Evolutionary conservation across 352 stramenopile species (phyloP).

Genomic region (Pythium rhizo-oryzae): DNA sequence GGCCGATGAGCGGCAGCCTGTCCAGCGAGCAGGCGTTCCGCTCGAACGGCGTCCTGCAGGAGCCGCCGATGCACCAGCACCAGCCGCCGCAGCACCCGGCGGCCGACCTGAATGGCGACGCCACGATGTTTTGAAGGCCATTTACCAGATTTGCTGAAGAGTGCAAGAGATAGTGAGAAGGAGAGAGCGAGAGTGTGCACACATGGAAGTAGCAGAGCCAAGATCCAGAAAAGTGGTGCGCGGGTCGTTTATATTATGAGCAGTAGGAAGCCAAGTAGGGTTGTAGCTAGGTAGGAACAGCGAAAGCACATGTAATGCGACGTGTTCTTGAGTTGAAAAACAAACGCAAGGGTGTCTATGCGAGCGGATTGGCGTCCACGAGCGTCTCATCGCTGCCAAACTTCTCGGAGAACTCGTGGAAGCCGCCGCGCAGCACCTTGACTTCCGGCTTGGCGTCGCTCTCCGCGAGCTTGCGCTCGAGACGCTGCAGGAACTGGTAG

Average conservation of each 20-base stretch:
- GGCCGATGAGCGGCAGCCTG: background rate
- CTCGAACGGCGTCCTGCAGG: conserved; percentile 5
- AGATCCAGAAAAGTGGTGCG: background rate
- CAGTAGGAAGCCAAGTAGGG: background rate
- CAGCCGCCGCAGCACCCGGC: conserved; percentile 5
- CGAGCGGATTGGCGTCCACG: conserved; percentile 13
- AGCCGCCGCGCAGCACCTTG: conserved; percentile 24
- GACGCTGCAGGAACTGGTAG: conserved; percentile 22
- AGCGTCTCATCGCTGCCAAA: conserved; percentile 23
- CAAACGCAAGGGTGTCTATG: too few relatives aligned
- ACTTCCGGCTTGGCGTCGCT: conserved; percentile 15
- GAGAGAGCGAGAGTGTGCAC: too few relatives aligned
- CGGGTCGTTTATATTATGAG: conserved; percentile 3
- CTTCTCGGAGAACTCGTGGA: conserved; percentile 23
- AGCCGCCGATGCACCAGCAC: conserved; percentile 7
- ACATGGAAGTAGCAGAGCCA: background rate
- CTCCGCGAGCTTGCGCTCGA: conserved; percentile 9
- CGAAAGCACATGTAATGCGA: background rate
- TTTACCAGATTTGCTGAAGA: background rate
- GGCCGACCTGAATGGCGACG: conserved; percentile 24
- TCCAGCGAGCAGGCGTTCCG: conserved; percentile 22
- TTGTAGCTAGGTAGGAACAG: background rate
- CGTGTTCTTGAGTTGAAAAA: too few relatives aligned
- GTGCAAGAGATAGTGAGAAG: too few relatives aligned
- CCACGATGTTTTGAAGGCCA: conserved; percentile 21